These are phyloP conservation scores for Rauvolfia tetraphylla DNA, from an alignment of 257 asterid species.

Conservation along the genomic window DNA sequence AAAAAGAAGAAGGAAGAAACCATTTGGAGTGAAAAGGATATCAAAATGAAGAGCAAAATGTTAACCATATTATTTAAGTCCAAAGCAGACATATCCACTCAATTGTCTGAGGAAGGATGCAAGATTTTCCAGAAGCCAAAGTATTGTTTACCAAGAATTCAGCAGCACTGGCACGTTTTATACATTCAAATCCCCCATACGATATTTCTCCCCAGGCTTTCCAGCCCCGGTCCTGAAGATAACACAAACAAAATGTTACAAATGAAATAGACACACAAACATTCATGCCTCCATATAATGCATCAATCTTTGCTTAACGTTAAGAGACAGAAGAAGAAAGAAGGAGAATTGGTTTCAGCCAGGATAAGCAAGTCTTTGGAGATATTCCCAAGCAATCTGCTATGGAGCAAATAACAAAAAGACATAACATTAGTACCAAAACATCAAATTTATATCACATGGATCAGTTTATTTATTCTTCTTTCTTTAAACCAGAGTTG, in stretches of 20 bases:
- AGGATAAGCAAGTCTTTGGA: neutral
- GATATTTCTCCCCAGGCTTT: slow-evolving; percentile 99
- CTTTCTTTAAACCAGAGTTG: neutral
- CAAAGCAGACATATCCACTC: neutral
- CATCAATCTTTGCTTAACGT: neutral
- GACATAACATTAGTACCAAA: neutral
- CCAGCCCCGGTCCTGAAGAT: slow-evolving; percentile 79
- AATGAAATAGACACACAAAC: slow-evolving; percentile 7
- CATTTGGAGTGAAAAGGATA: neutral
- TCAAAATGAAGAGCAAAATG: neutral
- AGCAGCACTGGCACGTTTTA: slow-evolving; percentile 88
- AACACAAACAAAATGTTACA: slow-evolving; percentile 13
- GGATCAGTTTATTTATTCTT: too few relatives aligned
- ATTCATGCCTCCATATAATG: neutral
- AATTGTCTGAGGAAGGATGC: neutral
- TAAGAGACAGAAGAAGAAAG: neutral
- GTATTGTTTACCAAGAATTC: slow-evolving; percentile 66
- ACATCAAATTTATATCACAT: neutral
- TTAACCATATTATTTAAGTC: neutral
- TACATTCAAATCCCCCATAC: slow-evolving; percentile 73
- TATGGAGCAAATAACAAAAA: neutral
- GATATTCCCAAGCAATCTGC: neutral
- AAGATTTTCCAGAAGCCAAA: slow-evolving; percentile 1
- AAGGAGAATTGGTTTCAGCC: neutral
- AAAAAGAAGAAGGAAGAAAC: too few relatives aligned